Base-by-base conservation (phyloP, 2,329 filamentous ascomycete species). In the Neoascochyta sp. region DNA sequence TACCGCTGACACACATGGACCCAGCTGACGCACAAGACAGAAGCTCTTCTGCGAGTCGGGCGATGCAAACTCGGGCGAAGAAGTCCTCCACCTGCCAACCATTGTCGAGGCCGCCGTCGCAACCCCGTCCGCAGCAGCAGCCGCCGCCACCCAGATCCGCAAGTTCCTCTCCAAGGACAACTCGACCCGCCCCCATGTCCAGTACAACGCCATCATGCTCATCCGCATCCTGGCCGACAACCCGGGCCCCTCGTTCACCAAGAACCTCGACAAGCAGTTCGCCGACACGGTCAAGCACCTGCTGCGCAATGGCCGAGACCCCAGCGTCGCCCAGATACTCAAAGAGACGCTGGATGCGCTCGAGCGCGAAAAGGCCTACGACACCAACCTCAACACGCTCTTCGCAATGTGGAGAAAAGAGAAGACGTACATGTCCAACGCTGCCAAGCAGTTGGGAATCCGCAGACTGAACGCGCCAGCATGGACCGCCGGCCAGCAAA, bases 151-250 rank as follows among this genome's bases (percentile, higher is more conserved):
- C 45, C 72, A 83, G 45, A 86, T 96, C 56, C 83, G 86, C 58
- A 89, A 86, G 62, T 90, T 82, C 60, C 70, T 98, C 37, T 74
- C 78, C 49, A 82, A 80, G 45, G 83, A 89, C 24, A 80, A 86
- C 64, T 71, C 65, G 44, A 58, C 58, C 18, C 65, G 71, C 24
- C 78, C 86, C 7, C 80, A 84, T 50, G 80, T 81, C 47, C 90
- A 96, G 64, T 96, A 95, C 73, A 95, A 96, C 67, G 83, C 87
- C 42, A 80, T 96, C 54, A 96, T 96, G 92, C 76, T 98, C 33
- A 73, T 93, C 47, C 83, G 90, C 40, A 98, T 98, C 54, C 70
- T 98, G 45, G 75, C 81, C 48, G 89, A 96, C 62, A 95, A 98
- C 60, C 92, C 92, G 0, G 90, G 90, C 16, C 74, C 76, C 30